Percentiles rank a stretch among this genome's conserved stretches.
Conservation (phyloP, 495 filamentous ascomycete genomes). For the Astrothelium macrocarpum region DNA sequence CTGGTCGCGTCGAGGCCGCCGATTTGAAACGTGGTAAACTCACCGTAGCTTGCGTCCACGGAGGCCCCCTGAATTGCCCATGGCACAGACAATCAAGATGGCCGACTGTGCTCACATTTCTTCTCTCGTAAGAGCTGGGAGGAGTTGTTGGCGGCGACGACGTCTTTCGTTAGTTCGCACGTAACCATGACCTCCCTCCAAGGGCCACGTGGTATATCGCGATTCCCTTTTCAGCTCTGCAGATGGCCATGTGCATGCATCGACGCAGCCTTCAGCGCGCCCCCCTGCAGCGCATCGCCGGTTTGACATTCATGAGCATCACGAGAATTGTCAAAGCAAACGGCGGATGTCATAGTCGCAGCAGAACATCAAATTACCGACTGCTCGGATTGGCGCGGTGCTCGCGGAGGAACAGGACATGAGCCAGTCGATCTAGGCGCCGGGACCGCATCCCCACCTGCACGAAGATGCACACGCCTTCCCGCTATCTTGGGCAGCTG, state of each 20-base stretch:
- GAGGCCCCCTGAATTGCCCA: no score
- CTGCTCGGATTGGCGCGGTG: slow-evolving; percentile 4
- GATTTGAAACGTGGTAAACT: not conserved
- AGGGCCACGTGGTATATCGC: slow-evolving; percentile 1
- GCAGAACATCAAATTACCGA: slow-evolving; percentile 6
- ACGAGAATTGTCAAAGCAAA: not conserved
- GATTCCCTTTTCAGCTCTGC: not conserved
- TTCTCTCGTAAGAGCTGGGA: not conserved
- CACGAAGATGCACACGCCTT: not conserved
- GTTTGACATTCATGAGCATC: slow-evolving; percentile 6
- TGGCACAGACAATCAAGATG: not conserved
- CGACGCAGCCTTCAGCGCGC: not conserved
- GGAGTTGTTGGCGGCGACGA: not conserved
- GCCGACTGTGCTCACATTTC: not conserved
- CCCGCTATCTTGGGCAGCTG: slow-evolving; percentile 1
- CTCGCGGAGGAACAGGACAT: slow-evolving; percentile 5
- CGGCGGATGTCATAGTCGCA: not conserved
- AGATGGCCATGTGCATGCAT: slow-evolving; percentile 2
- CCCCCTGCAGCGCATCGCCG: slow-evolving; percentile 3
- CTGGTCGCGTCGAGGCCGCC: not conserved
- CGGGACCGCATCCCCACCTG: not conserved
- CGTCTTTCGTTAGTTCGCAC: no score
- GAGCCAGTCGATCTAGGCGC: slow-evolving; percentile 4
- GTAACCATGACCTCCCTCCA: not conserved
- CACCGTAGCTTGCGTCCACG: not conserved